Conservation (phyloP, 2,329 filamentous ascomycete genomes). For the Eutypella sp. region DNA sequence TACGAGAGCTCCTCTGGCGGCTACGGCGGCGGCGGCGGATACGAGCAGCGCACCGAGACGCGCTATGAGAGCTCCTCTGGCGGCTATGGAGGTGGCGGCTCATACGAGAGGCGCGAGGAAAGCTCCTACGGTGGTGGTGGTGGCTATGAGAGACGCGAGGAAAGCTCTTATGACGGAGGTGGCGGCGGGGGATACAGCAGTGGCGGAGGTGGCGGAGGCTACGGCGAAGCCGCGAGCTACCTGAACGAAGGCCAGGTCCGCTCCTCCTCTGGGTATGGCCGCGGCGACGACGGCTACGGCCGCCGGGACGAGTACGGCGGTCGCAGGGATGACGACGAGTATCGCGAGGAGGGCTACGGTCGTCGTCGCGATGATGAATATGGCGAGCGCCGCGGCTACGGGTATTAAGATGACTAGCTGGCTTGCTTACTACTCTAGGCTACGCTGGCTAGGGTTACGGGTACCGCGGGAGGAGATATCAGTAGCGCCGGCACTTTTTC, state of each 20-base stretch:
- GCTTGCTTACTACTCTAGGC: too few relatives aligned
- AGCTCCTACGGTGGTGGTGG: constrained; percentile 16
- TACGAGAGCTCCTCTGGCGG: constrained; percentile 32
- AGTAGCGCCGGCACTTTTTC: too few relatives aligned
- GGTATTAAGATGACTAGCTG: too few relatives aligned
- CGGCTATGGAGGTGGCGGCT: constrained; percentile 9
- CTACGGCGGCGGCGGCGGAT: constrained; percentile 19
- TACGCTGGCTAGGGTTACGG: too few relatives aligned
- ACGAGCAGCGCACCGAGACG: too few relatives aligned
- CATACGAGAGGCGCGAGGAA: constrained; percentile 17
- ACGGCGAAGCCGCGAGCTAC: constrained; percentile 2
- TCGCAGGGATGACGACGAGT: constrained; percentile 15
- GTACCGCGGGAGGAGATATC: too few relatives aligned
- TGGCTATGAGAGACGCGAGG: constrained; percentile 14
- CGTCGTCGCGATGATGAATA: constrained; percentile 12
- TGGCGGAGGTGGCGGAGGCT: constrained; percentile 13
- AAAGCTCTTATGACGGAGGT: constrained; percentile 15
- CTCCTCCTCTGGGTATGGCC: constrained; percentile 19
- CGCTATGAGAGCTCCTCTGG: constrained; percentile 20
- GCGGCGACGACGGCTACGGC: constrained; percentile 23
- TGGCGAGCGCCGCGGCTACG: constrained; percentile 7
- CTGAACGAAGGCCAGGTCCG: constrained; percentile 4
- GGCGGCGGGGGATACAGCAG: constrained; percentile 22
- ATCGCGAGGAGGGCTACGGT: constrained; percentile 15
- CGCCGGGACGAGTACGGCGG: constrained; percentile 15